Evolutionary conservation across 225 moss, liverwort and hornwort species (phyloP), one percentile per base, ranked within the genome.

Genomic region (Polytrichum formosum): DNA sequence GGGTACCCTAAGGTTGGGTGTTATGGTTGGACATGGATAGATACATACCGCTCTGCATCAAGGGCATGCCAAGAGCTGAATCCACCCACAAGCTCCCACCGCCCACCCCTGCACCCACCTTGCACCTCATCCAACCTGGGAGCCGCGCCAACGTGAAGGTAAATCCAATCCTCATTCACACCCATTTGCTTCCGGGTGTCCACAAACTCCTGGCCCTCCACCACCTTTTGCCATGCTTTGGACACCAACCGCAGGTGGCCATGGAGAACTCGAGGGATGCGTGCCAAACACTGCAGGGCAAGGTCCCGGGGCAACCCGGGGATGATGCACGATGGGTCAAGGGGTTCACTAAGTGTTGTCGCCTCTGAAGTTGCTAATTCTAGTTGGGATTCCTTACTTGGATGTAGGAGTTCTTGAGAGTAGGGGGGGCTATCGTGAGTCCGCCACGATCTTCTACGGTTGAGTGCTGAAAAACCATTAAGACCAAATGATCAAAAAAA

Each of bases 61-160:
- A 86, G 76, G 21, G 82, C 85, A 66, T 82, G 85, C 85, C 85
- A 86, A 23, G 77, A 70, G 68, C 85, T 82, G 71, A 86, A 82
- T 1, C 85, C 82, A 30, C 85, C 82, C 5, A 79, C 79, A 61
- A 82, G 21, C 28, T 74, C 74, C 85, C 82, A 82, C 64, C 77
- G 78, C 71, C 54, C 68, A 63, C 67, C 69, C 75, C 55, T 28
- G 54, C 55, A 55, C 18, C 74, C 76, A 29, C 73, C 81, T 55
- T 73, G 46, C 64, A 78, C 68, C 67, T 85, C 85, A 26, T 79
- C 81, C 65, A 86, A 63, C 63, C 76, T 63, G 0, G 85, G 85
- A 7, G 82, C 70, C 5, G 82, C 76, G 5, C 85, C 85, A 5
- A 86, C 79, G 65, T 86, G 85, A 28, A 86, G 82, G 67, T 86